Conservation (phyloP, 2,329 filamentous ascomycete genomes). For the Rhynchosporium agropyri region DNA sequence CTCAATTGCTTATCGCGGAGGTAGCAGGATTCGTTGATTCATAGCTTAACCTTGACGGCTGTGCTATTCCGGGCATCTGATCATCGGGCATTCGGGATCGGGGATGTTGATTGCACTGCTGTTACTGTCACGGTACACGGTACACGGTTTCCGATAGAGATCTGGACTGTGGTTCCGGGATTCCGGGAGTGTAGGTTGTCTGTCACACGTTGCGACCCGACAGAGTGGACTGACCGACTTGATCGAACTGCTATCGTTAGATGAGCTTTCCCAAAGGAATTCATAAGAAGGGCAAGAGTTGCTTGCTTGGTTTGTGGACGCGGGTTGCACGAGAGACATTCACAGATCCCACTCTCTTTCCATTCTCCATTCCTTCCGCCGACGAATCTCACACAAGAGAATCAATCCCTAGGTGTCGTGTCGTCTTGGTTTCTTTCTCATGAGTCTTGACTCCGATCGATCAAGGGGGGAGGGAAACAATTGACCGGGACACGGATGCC, state of each 20-base stretch:
- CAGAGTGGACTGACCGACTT: background rate
- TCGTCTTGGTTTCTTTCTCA: no score
- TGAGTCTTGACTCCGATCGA: no score
- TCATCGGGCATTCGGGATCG: no score
- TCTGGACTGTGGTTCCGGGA: conserved; percentile 2
- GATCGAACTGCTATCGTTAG: background rate
- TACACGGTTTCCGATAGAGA: background rate
- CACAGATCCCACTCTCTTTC: background rate
- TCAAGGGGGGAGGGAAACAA: no score
- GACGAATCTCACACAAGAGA: background rate
- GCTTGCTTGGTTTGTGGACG: background rate
- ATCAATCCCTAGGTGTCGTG: no score
- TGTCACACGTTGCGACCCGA: background rate
- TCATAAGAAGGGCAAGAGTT: conserved; percentile 2
- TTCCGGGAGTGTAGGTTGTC: conserved; percentile 6
- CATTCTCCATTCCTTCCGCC: background rate
- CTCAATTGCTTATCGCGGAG: background rate
- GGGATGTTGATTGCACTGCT: background rate
- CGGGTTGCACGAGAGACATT: background rate
- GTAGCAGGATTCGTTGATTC: background rate
- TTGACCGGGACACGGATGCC: background rate
- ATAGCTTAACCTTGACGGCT: background rate
- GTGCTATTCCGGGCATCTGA: background rate
- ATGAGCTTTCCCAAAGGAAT: conserved; percentile 5
- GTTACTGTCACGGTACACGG: background rate